phyloP scores from a whole-genome alignment of 768 basidiomycete species.

The Suillus subluteus region DNA sequence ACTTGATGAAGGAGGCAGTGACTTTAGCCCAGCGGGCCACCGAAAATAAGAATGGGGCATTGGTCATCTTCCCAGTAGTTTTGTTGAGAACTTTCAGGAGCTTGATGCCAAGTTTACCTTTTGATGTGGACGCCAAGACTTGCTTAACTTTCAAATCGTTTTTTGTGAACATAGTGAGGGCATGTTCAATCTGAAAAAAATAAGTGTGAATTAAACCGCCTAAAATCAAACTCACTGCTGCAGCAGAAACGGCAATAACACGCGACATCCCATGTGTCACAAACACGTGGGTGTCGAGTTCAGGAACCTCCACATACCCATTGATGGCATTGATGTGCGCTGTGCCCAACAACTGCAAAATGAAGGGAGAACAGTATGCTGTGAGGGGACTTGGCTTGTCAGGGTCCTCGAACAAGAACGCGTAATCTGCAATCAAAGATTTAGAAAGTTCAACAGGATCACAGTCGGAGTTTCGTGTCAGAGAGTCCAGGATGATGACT shows the following conservation, averaged over 20 bases:
- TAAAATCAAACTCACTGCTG: no score
- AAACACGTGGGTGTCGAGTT: not conserved
- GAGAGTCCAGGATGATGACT: not conserved
- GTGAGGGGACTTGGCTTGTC: not conserved
- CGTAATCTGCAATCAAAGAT: not conserved
- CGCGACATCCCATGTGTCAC: not conserved
- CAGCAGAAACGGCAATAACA: conserved; percentile 4
- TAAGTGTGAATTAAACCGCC: no score
- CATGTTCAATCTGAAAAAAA: no score
- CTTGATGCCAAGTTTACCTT: conserved; percentile 1
- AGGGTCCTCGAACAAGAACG: conserved; percentile 5
- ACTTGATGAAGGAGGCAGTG: no score
- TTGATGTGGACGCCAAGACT: no score
- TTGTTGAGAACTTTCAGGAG: conserved; percentile 7
- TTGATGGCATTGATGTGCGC: conserved; percentile 8
- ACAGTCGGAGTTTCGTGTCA: not conserved
- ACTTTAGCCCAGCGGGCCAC: no score
- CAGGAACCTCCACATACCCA: conserved; percentile 5
- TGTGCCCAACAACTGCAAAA: conserved; percentile 3
- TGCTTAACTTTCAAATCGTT: no score
- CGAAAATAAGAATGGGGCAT: conserved; percentile 1
- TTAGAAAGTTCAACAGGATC: not conserved
- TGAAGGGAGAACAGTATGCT: conserved; percentile 1
- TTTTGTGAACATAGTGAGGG: no score
- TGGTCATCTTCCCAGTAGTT: not conserved